These are phyloP conservation scores for Buxus sempervirens DNA, from an alignment of 164 flowering plant species.

Conservation along the genomic window DNA sequence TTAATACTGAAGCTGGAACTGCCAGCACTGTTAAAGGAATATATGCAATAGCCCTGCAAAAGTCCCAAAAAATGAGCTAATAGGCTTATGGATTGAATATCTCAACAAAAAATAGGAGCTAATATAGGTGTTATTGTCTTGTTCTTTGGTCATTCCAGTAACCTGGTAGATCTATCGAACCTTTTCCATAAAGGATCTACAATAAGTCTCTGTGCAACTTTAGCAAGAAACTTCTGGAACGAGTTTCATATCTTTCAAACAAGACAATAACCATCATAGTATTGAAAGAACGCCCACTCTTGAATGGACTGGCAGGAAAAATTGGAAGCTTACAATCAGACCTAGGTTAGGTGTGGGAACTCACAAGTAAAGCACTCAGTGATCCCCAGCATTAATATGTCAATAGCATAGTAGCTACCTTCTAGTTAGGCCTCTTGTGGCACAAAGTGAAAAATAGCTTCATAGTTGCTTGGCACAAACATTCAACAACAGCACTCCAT, in stretches of 20 bases:
- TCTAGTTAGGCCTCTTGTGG: background rate
- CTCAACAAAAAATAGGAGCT: background rate
- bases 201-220: background rate
- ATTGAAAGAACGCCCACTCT: background rate
- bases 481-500: background rate
- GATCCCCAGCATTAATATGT: background rate
- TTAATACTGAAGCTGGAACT: conserved; percentile 46
- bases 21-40: conserved; percentile 44
- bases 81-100: background rate
- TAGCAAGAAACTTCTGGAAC: background rate
- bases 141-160: background rate
- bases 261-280: background rate
- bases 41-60: conserved; percentile 42
- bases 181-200: background rate
- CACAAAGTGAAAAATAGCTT: background rate
- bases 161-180: background rate
- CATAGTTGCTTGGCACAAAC: background rate
- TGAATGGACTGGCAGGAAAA: background rate
- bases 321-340: background rate
- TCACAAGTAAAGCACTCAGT: background rate
- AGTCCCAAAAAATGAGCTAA: background rate
- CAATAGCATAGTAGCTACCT: background rate
- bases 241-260: background rate
- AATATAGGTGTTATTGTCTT: background rate
- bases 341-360: background rate